Conservation (phyloP, 2,329 filamentous ascomycete species). For the Dothideomycetes sp. region DNA sequence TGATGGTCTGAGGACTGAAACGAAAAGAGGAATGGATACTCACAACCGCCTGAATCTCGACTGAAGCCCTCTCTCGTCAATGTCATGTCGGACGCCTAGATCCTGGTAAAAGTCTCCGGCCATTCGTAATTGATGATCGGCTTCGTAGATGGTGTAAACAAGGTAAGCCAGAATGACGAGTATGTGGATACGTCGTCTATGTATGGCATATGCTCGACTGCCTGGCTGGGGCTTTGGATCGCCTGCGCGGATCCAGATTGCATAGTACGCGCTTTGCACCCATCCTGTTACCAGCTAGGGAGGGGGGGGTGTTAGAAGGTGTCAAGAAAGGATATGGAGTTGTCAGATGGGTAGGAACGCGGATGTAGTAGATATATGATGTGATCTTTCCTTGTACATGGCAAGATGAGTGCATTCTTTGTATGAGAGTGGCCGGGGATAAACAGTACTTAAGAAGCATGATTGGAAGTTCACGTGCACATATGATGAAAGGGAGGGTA, state of each 20-base stretch:
- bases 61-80: constrained; percentile 68
- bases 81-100: constrained; percentile 57
- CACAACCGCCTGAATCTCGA: constrained; percentile 67
- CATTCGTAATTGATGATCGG: constrained; percentile 66
- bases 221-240: constrained; percentile 63
- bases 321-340: too few relatives aligned
- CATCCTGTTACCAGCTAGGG: constrained; percentile 63
- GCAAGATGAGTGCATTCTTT: too few relatives aligned
- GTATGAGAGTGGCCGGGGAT: too few relatives aligned
- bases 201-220: constrained; percentile 55
- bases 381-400: too few relatives aligned
- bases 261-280: constrained; percentile 74
- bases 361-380: too few relatives aligned
- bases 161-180: constrained; percentile 76
- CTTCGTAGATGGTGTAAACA: constrained; percentile 84
- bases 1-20: too few relatives aligned
- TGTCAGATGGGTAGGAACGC: too few relatives aligned
- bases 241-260: constrained; percentile 79
- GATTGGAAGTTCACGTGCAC: too few relatives aligned
- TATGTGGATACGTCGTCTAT: constrained; percentile 75
- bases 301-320: background rate
- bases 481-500: too few relatives aligned
- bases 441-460: too few relatives aligned
- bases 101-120: constrained; percentile 68
- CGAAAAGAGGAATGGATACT: constrained; percentile 5